These are phyloP conservation scores for Pleurotus citrinopileatus DNA, from an alignment of 768 basidiomycete species.

Conservation along the genomic window DNA sequence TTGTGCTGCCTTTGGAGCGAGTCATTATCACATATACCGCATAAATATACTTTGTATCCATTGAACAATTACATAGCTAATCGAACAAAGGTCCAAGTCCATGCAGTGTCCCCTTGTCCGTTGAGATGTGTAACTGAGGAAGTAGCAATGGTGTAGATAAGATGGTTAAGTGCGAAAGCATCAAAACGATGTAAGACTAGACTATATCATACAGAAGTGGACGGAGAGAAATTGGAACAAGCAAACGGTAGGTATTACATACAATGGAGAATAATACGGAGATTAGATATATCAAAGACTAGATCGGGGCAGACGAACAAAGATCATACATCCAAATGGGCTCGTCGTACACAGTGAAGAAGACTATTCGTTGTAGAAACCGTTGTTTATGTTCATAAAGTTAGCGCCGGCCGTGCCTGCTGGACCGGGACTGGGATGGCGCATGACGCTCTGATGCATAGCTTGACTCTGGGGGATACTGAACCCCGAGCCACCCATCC, in stretches of 20 bases:
- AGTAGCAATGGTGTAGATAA: background rate
- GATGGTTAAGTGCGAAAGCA: slow-evolving; percentile 1
- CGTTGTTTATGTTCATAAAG: slow-evolving; percentile 38
- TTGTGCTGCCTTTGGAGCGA: background rate
- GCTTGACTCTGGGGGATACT: slow-evolving; percentile 59
- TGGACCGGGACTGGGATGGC: slow-evolving; percentile 71
- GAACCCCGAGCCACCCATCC: slow-evolving; percentile 48
- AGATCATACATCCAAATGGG: too few relatives aligned
- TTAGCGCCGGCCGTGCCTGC: slow-evolving; percentile 36
- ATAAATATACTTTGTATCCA: background rate
- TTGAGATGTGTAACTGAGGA: slow-evolving; percentile 1
- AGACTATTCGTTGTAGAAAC: slow-evolving; percentile 16
- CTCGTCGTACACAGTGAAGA: background rate
- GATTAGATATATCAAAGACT: background rate
- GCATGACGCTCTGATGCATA: slow-evolving; percentile 87
- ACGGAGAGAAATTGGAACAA: background rate
- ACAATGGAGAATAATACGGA: background rate
- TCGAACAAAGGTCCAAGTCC: slow-evolving; percentile 9
- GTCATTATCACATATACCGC: slow-evolving; percentile 1
- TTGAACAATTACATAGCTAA: slow-evolving; percentile 1
- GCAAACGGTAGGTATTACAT: background rate
- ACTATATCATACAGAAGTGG: background rate
- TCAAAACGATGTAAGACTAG: background rate
- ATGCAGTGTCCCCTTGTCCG: slow-evolving; percentile 6
- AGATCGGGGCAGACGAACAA: background rate